These are phyloP conservation scores for Arthrobotrys iridis DNA, from an alignment of 2,329 filamentous ascomycete species.

Conservation along the genomic window DNA sequence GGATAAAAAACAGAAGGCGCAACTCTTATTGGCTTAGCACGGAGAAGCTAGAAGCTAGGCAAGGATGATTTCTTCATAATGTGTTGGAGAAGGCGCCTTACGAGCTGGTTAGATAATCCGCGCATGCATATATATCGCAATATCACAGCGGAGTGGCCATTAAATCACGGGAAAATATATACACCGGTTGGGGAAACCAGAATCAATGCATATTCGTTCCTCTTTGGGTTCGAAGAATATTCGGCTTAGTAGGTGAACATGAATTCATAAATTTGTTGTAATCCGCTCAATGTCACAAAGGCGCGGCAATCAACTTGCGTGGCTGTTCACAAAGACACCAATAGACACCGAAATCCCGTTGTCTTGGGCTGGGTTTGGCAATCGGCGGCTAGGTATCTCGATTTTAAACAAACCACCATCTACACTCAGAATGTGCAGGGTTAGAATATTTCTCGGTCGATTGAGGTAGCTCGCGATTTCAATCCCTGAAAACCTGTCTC, in stretches of 20 bases:
- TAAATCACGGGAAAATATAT: constrained; percentile 6
- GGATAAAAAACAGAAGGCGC: background rate
- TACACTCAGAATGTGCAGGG: background rate
- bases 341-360: too few relatives aligned
- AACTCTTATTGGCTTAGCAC: background rate
- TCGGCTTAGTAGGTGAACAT: background rate
- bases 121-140: background rate
- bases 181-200: background rate
- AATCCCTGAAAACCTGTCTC: background rate
- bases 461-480: background rate
- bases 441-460: background rate
- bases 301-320: too few relatives aligned
- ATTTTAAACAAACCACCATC: too few relatives aligned
- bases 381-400: too few relatives aligned
- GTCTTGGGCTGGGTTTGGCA: too few relatives aligned
- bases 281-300: background rate
- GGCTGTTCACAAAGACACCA: too few relatives aligned
- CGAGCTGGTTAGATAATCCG: constrained; percentile 18
- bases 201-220: background rate
- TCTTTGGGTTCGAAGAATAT: background rate
- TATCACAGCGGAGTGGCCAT: constrained; percentile 3
- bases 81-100: constrained; percentile 29
- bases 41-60: constrained; percentile 20
- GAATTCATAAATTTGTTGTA: background rate
- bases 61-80: constrained; percentile 15